Base-by-base conservation (phyloP, 2,329 filamentous ascomycete species). In the Eurotiales sp. region DNA sequence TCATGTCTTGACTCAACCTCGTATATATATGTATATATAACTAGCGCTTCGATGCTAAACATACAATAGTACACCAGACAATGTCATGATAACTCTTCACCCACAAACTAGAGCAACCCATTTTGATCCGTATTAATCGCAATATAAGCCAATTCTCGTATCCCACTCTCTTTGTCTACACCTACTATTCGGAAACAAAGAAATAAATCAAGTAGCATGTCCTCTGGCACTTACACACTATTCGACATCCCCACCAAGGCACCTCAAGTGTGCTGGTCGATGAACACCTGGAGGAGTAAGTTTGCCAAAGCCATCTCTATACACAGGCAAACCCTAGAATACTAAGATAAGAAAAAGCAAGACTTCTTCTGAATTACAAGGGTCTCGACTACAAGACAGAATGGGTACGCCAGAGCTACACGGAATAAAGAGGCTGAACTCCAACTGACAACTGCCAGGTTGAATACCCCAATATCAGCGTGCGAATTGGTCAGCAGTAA, bases 281-380 rank as follows among this genome's bases (percentile, higher is more conserved):
- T 80, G 41, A 89, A 88, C 63, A 80, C 85, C 0, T 88, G 84
- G 85, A 88, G 86, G 69, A 82, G 84, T 85, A 68, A 59, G 65
- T 64, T 25, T 17, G 29, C 34, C n/a, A 15, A 8, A 10, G 12
- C 14, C 19, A 8, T 32, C 42, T 23, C 1, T 19, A 15, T 36
- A n/a, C n/a, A n/a, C n/a, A n/a, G n/a, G n/a, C n/a, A n/a, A n/a
- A n/a, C n/a, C n/a, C n/a, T n/a, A n/a, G 17, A 2, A 14, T 25
- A 27, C 46, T 43, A 7, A 49, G 12, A 34, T 8, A 34, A 19
- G 27, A 12, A 52, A 22, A 47, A 87, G 85, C 81, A 40, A 83
- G 86, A 1, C 67, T 88, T 51, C 63, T 78, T 2, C 69, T 89
- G 40, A 88, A 88, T 69, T 87, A 77, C 70, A 89, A 89, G 64